These are phyloP conservation scores for Phialemonium atrogriseum DNA, from an alignment of 2,329 filamentous ascomycete species.

Conservation along the genomic window DNA sequence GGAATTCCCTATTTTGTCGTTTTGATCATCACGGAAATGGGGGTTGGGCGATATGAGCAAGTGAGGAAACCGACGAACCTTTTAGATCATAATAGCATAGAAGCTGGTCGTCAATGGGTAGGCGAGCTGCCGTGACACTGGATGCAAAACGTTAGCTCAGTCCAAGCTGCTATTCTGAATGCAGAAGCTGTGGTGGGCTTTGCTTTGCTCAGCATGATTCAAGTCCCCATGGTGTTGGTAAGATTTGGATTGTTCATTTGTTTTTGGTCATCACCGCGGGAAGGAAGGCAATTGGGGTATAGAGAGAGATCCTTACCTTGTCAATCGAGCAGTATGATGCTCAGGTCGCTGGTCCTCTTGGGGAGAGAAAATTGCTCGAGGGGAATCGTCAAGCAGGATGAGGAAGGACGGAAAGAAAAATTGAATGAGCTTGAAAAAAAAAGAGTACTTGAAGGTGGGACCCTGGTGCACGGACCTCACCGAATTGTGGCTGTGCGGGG, in stretches of 20 bases:
- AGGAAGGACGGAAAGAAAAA: conserved; percentile 11
- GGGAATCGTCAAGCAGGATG: too few species aligned
- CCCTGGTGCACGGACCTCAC: too few species aligned
- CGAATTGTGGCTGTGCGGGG: too few species aligned
- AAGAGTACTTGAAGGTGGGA: not conserved
- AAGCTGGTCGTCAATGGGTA: conserved; percentile 1
- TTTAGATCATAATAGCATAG: conserved; percentile 23
- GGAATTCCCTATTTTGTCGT: conserved; percentile 58
- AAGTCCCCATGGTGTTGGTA: conserved; percentile 51
- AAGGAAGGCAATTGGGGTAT: conserved; percentile 3
- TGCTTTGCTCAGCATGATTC: conserved; percentile 48
- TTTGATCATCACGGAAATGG: conserved; percentile 49
- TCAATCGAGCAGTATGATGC: conserved; percentile 8
- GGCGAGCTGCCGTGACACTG: conserved; percentile 9
- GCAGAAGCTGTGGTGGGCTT: conserved; percentile 10
- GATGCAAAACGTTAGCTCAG: conserved; percentile 12
- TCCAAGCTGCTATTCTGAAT: conserved; percentile 2
- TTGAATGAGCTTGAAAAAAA: conserved; percentile 7
- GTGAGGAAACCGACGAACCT: conserved; percentile 31
- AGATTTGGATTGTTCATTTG: conserved; percentile 56
- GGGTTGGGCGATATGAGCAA: conserved; percentile 7
- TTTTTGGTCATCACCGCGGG: conserved; percentile 35
- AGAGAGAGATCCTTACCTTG: conserved; percentile 17
- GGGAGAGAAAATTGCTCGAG: too few species aligned
- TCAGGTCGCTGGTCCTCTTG: too few species aligned